Evolutionary conservation across 768 basidiomycete genomes (phyloP), one percentile per base, ranked within the genome.

Genomic region (Tylopilus felleus): DNA sequence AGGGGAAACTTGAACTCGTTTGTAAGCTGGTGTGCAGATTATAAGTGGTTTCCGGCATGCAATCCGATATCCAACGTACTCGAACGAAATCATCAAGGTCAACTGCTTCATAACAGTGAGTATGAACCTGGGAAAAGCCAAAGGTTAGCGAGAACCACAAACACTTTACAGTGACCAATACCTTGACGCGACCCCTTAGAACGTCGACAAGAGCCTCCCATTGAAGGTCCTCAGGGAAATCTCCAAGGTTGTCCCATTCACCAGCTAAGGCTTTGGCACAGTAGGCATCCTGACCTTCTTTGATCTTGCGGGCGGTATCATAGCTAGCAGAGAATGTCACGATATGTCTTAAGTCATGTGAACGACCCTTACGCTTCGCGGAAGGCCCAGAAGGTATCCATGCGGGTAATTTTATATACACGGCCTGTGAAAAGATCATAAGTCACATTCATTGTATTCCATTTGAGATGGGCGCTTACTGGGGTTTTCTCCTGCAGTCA

Each of bases 1-100:
- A 94, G 77, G 2, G 83, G 79, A 65, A 93, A 93, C 61, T 91
- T 74, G 76, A 95, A 98, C 70, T 97, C 94, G 65, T 96, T 90
- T 33, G 90, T 84, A 47, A 97, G 77, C 83, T 93, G n/a, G 27
- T 8, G 42, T 27, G 36, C 8, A 33, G 47, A 45, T 56, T 19
- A 17, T 51, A 33, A 46, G n/a, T 55, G 29, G 45, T 49, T 23
- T 52, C n/a, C 13, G 35, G n/a, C 6, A 33, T 47, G 33, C 38
- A 49, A 41, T 19, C 14, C 12, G 28, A 28, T n/a, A 8, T 47
- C 22, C 21, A 41, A 72, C 82, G 60, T 66, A 86, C 85, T 51
- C 86, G 77, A 58, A 86, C 79, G 58, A 88, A 77, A 43, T 76
- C 78, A 57, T 88, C 86, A 22, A 88, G 74, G 66, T 92, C 90